phyloP scores from a whole-genome alignment of 805 yeast species.

The Candida awuae region DNA sequence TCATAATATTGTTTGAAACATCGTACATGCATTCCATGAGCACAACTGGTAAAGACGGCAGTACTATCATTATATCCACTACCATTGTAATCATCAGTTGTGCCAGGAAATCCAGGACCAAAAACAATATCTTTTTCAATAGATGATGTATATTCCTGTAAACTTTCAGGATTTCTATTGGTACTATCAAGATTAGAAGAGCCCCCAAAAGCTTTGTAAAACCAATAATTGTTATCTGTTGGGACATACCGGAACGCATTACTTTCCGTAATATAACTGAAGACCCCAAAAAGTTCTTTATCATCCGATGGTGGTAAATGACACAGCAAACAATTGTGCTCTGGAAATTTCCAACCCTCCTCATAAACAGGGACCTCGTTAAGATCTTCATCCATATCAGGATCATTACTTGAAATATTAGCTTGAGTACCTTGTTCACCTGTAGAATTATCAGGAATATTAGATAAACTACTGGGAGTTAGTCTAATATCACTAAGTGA shows the following conservation, averaged over 20 bases:
- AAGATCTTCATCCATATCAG: conserved; percentile 15
- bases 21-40: conserved; percentile 85
- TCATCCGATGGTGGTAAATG: conserved; percentile 58
- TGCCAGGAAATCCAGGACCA: conserved; percentile 65
- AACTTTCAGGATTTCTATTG: neutral
- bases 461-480: conserved; percentile 9
- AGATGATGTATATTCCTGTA: conserved; percentile 27
- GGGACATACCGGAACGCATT: conserved; percentile 61
- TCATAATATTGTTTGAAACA: conserved; percentile 63
- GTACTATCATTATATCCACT: conserved; percentile 33
- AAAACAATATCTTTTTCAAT: conserved; percentile 36
- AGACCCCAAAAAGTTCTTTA: conserved; percentile 67
- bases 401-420: conserved; percentile 34
- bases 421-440: too few relatives aligned
- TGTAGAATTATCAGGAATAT: conserved; percentile 18
- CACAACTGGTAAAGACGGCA: conserved; percentile 66
- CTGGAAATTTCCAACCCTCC: conserved; percentile 58
- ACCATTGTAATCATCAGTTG: conserved; percentile 11
- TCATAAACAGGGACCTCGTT: conserved; percentile 9
- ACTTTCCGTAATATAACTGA: conserved; percentile 50
- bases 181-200: conserved; percentile 32
- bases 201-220: conserved; percentile 53
- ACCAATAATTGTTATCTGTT: conserved; percentile 50
- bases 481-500: conserved; percentile 12
- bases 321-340: conserved; percentile 70